These are phyloP conservation scores for Pulveroboletus ravenelii DNA, from an alignment of 768 basidiomycete genomes.

Conservation along the genomic window DNA sequence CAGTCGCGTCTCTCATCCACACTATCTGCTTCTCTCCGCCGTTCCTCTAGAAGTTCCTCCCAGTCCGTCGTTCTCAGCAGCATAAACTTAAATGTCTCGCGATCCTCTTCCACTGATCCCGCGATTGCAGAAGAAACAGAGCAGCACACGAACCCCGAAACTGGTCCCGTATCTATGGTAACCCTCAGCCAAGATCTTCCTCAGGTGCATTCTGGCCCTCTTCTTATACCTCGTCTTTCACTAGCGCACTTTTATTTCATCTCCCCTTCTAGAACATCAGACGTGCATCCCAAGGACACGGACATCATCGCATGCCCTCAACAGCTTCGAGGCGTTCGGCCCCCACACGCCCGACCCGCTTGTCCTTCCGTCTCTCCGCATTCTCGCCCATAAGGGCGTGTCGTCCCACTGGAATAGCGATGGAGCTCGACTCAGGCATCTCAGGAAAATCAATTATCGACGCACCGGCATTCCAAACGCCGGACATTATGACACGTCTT, in stretches of 20 bases:
- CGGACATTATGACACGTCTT: slow-evolving; percentile 14
- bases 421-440: background rate
- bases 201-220: slow-evolving; percentile 20
- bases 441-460: slow-evolving; percentile 1
- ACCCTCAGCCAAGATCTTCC: slow-evolving; percentile 28
- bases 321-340: slow-evolving; percentile 16
- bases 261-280: slow-evolving; percentile 18
- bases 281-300: slow-evolving; percentile 13
- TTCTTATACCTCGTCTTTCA: background rate
- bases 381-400: slow-evolving; percentile 10
- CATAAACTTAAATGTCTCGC: slow-evolving; percentile 24
- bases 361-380: slow-evolving; percentile 24
- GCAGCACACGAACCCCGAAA: slow-evolving; percentile 4
- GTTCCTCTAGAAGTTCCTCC: slow-evolving; percentile 17
- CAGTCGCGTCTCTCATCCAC: slow-evolving; percentile 11
- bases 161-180: slow-evolving; percentile 6
- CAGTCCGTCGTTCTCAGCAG: slow-evolving; percentile 26
- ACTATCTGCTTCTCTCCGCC: slow-evolving; percentile 20
- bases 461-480: slow-evolving; percentile 4
- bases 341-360: slow-evolving; percentile 4
- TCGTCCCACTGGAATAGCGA: background rate
- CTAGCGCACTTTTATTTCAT: background rate
- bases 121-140: slow-evolving; percentile 12
- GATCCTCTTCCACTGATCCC: slow-evolving; percentile 17
- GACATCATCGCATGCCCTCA: slow-evolving; percentile 21